Base-by-base conservation (phyloP, 352 stramenopile species). In the Pythium diclinum region DNA sequence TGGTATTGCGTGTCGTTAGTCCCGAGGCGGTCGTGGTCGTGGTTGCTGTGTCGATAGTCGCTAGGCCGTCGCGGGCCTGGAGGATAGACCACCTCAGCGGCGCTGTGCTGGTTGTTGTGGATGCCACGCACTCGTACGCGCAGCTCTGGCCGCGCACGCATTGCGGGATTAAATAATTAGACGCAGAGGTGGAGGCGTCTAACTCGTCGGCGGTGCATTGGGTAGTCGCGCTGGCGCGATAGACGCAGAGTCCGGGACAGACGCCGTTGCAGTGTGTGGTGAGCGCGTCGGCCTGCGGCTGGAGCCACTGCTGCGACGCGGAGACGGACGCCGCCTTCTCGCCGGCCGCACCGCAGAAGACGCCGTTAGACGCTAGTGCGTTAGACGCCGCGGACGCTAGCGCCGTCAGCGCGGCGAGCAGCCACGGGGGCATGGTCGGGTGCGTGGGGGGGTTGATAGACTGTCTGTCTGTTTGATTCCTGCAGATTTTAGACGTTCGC, bases 231-330 rank as follows among this genome's bases (percentile, higher is more conserved):
- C 46, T 56, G n/a, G 25, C n/a, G 30, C 58, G 58, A 21, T 34
- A 64, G 11, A 64, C 58, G 32, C 58, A 64, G 32, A 64, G 58
- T 21, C 16, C 44, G 30, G n/a, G 44, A 19, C 58, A 64, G 44
- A 25, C 44, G 44, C 48, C 48, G 34, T 64, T 64, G 58, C 58
- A 64, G 34, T 49, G 58, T 0, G 44, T 51, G 10, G 58, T 38
- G n/a, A 64, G 58, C 58, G 44, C 58, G 34, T 64, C 58, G 16
- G 58, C 28, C 21, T 33, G 30, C 8, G 58, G 48, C 46, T 53
- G 19, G 16, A 47, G 32, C 21, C 30, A 57, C 32, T 56, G 58
- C 32, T 64, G 30, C 46, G 44, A 40, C 13, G 25, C 17, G 8
- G 56, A 19, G 25, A 54, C 32, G 16, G 16, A 17, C 5, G 46